Evolutionary conservation across 2,329 filamentous ascomycete genomes (phyloP).

Genomic region (Monilinia fructigena): DNA sequence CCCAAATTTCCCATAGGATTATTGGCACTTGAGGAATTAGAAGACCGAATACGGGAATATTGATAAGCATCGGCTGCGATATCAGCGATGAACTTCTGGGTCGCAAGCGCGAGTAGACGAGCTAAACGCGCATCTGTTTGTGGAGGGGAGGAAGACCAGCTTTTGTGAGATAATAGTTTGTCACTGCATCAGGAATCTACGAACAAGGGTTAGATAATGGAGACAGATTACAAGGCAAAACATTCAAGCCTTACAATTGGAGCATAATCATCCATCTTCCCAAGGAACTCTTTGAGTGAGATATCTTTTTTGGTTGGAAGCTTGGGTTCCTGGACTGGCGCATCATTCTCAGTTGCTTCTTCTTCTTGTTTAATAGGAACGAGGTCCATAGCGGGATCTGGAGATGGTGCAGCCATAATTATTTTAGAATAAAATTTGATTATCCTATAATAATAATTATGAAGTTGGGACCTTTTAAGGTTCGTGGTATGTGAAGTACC

Average conservation of each 20-base stretch:
- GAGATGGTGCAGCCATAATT: constrained; percentile 39
- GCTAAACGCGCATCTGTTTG: constrained; percentile 88
- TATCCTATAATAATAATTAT: constrained; percentile 2
- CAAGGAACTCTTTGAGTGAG: constrained; percentile 85
- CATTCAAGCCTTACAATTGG: constrained; percentile 71
- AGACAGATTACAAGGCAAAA: constrained; percentile 12
- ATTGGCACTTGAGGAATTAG: constrained; percentile 79
- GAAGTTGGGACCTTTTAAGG: neutral
- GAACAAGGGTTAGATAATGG: constrained; percentile 24
- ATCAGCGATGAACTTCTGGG: constrained; percentile 97
- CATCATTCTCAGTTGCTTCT: constrained; percentile 46
- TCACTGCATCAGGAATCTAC: constrained; percentile 95
- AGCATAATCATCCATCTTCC: constrained; percentile 97
- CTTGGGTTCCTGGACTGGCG: constrained; percentile 56
- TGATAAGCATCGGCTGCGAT: constrained; percentile 97
- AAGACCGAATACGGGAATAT: constrained; percentile 93
- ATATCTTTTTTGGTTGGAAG: constrained; percentile 85
- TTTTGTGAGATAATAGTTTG: constrained; percentile 95
- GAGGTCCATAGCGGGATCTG: constrained; percentile 38
- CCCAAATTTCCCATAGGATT: constrained; percentile 89
- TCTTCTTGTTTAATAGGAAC: constrained; percentile 34
- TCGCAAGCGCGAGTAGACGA: constrained; percentile 91
- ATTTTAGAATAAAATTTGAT: constrained; percentile 18
- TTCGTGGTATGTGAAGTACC: constrained; percentile 3
- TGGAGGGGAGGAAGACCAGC: constrained; percentile 91